These are phyloP conservation scores for Avicennia marina DNA, from an alignment of 257 asterid species.

Conservation along the genomic window DNA sequence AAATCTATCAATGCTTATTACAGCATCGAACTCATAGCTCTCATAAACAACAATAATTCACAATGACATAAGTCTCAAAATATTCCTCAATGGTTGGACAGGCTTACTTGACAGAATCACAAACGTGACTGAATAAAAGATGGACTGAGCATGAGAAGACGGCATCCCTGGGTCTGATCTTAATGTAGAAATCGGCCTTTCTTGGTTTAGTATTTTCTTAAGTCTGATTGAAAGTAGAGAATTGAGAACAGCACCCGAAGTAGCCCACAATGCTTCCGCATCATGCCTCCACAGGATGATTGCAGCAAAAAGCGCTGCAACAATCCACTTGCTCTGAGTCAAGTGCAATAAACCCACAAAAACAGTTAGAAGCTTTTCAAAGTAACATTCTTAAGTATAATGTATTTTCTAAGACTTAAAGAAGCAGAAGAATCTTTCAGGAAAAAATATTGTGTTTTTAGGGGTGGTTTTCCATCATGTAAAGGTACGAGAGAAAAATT, in stretches of 20 bases:
- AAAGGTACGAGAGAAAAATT: too few species aligned
- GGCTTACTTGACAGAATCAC: conserved; percentile 46
- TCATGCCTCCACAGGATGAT: conserved; percentile 74
- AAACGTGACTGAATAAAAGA: conserved; percentile 42
- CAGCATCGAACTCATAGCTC: too few species aligned
- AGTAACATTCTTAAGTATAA: not conserved
- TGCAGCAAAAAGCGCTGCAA: conserved; percentile 28
- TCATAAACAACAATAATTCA: too few species aligned
- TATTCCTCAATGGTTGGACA: conserved; percentile 1
- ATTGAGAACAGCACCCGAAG: conserved; percentile 57
- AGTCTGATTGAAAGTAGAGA: conserved; percentile 35
- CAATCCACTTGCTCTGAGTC: conserved; percentile 76
- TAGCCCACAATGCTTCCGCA: conserved; percentile 62
- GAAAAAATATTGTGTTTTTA: too few species aligned
- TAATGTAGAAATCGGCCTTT: conserved; percentile 55
- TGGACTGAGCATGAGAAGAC: conserved; percentile 76
- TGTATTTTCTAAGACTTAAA: not conserved
- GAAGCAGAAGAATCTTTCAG: not conserved
- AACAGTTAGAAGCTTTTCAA: not conserved
- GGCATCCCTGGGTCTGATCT: conserved; percentile 95
- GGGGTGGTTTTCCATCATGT: too few species aligned
- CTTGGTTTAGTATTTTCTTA: conserved; percentile 63
- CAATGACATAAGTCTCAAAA: not conserved
- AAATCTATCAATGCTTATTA: too few species aligned
- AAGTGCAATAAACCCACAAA: conserved; percentile 13